Base-by-base conservation (phyloP, 352 stramenopile species). In the Pythium apleroticum region DNA sequence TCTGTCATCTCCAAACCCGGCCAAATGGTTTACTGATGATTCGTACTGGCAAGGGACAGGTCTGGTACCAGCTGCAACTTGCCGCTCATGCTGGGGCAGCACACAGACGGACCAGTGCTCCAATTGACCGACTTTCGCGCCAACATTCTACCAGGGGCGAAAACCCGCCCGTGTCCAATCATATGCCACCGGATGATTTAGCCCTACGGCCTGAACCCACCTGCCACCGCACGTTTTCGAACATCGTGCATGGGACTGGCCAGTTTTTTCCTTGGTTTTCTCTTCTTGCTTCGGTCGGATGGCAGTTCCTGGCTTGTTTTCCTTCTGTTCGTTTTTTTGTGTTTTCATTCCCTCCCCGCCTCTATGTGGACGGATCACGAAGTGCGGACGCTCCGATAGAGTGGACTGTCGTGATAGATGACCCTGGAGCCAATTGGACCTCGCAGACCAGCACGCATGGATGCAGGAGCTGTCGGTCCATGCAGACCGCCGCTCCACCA, bases 171-270 rank as follows among this genome's bases (percentile, higher is more conserved):
- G n/a, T 50, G 43, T 50, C 43, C 43, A 50, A 50, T 50, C 43
- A 50, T 11, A 27, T 4, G 17, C 43, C 6, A 17, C 20, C 19
- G 43, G 43, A 50, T 50, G 43, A 50, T 50, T 50, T 50, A 27
- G n/a, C 10, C 37, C 35, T 4, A 4, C 19, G 14, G 37, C 22
- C 3, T 41, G 37, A 46, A 46, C 37, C 37, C 37, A 46, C 37
- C 37, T 19, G 19, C n/a, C 43, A 27, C 19, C 0, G 43, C 20
- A 27, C 43, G 43, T 53, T 64, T 58, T 65, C 58, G 58, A 65
- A 65, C 24, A 20, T 8, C 10, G 58, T 65, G 58, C 58, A 65
- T 65, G 48, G 33, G 35, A 58, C 17, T 17, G 49, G 48, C 58
- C 57, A 63, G 9, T 57, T 57, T 39, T 56, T 64, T 64, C 35